Evolutionary conservation across 225 moss, liverwort and hornwort species (phyloP).

Genomic region (Sphagnum tenellum): DNA sequence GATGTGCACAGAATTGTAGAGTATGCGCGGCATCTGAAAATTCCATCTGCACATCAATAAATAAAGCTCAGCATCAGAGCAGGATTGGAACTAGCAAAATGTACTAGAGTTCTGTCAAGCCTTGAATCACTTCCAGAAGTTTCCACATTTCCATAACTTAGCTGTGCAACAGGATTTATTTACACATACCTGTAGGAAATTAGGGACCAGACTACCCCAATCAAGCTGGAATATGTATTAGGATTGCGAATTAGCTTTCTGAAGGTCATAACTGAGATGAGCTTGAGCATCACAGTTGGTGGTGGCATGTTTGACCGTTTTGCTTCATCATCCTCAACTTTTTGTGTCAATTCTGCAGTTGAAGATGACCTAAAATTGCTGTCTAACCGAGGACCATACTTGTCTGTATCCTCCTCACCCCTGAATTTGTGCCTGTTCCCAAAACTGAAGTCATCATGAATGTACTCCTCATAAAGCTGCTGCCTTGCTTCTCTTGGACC

Average conservation of each 20-base stretch:
- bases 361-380: conserved; percentile 84
- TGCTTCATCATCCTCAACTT: conserved; percentile 53
- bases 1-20: conserved; percentile 80
- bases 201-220: conserved; percentile 77
- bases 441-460: conserved; percentile 92
- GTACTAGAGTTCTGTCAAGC: too few relatives aligned
- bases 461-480: conserved; percentile 65
- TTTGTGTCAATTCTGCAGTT: conserved; percentile 79
- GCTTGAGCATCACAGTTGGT: conserved; percentile 69
- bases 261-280: conserved; percentile 85
- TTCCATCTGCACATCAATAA: conserved; percentile 50
- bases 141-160: too few relatives aligned
- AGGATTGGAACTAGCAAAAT: neutral
- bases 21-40: conserved; percentile 57
- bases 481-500: conserved; percentile 21
- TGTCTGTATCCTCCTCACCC: conserved; percentile 60
- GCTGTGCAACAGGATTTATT: neutral
- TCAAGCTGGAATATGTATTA: conserved; percentile 77
- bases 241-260: conserved; percentile 90
- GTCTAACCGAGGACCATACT: conserved; percentile 72
- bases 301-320: conserved; percentile 59
- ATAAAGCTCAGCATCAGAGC: neutral
- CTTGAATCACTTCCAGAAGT: too few relatives aligned
- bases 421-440: conserved; percentile 82
- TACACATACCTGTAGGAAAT: conserved; percentile 62